phyloP scores from a whole-genome alignment of 108 stramenopile species.

The Skeletonema grethae region DNA sequence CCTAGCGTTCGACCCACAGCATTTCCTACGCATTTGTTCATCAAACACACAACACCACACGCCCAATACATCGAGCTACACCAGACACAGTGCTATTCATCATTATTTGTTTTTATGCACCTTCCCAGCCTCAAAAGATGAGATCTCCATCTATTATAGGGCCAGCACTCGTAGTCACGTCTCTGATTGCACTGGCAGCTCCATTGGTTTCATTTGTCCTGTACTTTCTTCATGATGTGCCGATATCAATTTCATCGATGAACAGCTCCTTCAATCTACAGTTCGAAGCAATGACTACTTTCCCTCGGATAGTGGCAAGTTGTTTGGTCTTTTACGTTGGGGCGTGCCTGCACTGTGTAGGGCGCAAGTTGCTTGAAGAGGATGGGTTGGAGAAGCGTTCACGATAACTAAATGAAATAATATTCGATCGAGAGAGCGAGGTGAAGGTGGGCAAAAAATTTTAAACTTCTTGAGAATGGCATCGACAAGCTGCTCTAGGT shows the following conservation, averaged over 20 bases:
- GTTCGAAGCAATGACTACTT: background rate
- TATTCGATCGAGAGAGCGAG: too few species aligned
- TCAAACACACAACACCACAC: too few species aligned
- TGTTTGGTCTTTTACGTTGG: background rate
- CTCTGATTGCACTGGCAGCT: background rate
- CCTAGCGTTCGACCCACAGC: too few species aligned
- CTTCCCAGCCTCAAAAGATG: background rate
- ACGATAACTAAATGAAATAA: too few species aligned
- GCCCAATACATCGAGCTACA: too few species aligned
- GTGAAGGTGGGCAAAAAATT: too few species aligned
- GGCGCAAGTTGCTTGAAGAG: background rate
- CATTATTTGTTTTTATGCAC: too few species aligned
- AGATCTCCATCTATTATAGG: background rate
- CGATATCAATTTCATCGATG: background rate
- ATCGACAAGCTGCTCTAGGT: background rate
- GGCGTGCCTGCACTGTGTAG: background rate
- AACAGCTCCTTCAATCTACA: background rate
- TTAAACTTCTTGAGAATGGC: too few species aligned
- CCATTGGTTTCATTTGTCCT: conserved; percentile 4
- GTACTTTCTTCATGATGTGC: conserved; percentile 1
- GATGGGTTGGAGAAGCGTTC: background rate
- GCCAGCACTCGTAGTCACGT: background rate
- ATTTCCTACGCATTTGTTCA: too few species aligned
- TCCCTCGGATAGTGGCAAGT: conserved; percentile 8
- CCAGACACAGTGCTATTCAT: too few species aligned